phyloP scores from a whole-genome alignment of 1,284 basidiomycete species.

The Naganishia liquefaciens region DNA sequence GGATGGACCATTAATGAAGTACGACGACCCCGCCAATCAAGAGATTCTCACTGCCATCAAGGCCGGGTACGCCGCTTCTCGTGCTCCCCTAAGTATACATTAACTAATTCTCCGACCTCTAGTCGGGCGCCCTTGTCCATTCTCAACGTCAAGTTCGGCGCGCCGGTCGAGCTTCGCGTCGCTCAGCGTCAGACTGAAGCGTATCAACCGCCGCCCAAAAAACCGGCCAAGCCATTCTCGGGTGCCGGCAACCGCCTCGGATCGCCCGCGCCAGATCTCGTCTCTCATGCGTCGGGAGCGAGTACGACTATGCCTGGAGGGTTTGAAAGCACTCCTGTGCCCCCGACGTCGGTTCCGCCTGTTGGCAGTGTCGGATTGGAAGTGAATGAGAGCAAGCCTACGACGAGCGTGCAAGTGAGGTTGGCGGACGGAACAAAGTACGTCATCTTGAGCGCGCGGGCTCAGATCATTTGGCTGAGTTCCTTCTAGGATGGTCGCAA shows the following conservation, averaged over 20 bases:
- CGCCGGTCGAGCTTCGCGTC: constrained; percentile 84
- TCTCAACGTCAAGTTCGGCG: constrained; percentile 73
- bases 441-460: constrained; percentile 37
- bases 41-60: constrained; percentile 76
- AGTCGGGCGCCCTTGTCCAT: constrained; percentile 77
- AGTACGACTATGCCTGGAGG: constrained; percentile 60
- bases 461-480: neutral
- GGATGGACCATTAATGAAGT: constrained; percentile 80
- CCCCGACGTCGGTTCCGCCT: constrained; percentile 33
- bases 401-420: constrained; percentile 87
- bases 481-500: constrained; percentile 67
- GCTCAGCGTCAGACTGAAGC: constrained; percentile 72
- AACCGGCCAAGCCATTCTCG: constrained; percentile 60
- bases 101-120: neutral
- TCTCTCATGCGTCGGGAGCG: constrained; percentile 40
- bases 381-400: constrained; percentile 77
- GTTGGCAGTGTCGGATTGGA: constrained; percentile 59
- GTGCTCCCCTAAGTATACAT: neutral
- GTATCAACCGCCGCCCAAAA: constrained; percentile 61
- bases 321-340: constrained; percentile 54
- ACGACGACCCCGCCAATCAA: constrained; percentile 77
- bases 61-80: constrained; percentile 63
- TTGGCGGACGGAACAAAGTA: constrained; percentile 87
- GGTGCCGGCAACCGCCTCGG: constrained; percentile 85
- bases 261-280: constrained; percentile 59